Percentiles rank a stretch among this genome's conserved stretches.
Evolutionary conservation across 2,329 filamentous ascomycete genomes (phyloP).

Genomic region (Clonostachys chloroleuca): DNA sequence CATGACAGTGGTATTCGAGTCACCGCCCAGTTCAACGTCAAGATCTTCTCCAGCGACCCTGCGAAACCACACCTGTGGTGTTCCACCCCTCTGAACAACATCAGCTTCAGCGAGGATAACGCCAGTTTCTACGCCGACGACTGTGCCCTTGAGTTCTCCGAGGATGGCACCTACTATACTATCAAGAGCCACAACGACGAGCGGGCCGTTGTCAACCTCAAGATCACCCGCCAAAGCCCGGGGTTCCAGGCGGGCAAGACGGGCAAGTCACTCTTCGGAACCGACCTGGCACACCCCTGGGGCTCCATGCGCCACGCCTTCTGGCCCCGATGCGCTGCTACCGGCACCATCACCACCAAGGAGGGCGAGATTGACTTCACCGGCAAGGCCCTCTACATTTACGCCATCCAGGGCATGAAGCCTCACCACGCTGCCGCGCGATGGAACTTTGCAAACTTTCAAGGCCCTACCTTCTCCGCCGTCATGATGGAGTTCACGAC

Average conservation of each 20-base stretch:
- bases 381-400: conserved; percentile 74
- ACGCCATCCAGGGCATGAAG: conserved; percentile 97
- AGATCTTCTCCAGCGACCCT: conserved; percentile 76
- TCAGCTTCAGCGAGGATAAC: conserved; percentile 81
- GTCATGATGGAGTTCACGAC: conserved; percentile 96
- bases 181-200: conserved; percentile 89
- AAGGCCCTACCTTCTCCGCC: conserved; percentile 80
- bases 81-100: conserved; percentile 72
- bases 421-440: conserved; percentile 88
- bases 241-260: conserved; percentile 83
- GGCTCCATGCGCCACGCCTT: conserved; percentile 88
- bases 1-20: conserved; percentile 73
- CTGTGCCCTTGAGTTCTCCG: conserved; percentile 79
- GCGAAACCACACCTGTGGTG: conserved; percentile 78
- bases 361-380: conserved; percentile 73
- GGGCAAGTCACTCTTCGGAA: conserved; percentile 81
- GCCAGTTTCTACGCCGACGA: conserved; percentile 82
- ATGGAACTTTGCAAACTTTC: conserved; percentile 95
- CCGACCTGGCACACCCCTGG: conserved; percentile 83
- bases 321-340: conserved; percentile 82
- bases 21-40: conserved; percentile 90
- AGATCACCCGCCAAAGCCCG: conserved; percentile 68
- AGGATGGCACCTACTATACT: conserved; percentile 76
- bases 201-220: conserved; percentile 79
- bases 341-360: conserved; percentile 80